Conservation (phyloP, 495 filamentous ascomycete genomes). For the Xylaria sp. region DNA sequence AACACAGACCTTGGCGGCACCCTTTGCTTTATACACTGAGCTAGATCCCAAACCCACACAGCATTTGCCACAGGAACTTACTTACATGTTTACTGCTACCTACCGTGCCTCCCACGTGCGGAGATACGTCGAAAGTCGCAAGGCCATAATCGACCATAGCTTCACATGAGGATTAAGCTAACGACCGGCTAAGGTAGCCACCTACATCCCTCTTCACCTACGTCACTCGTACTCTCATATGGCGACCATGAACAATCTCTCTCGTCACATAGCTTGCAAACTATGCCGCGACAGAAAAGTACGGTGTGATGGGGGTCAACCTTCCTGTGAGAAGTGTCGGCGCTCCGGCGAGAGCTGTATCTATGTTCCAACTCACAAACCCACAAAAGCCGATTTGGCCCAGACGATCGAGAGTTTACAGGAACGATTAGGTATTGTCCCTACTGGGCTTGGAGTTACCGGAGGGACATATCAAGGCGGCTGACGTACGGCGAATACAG, state of each 20-base stretch:
- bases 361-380: constrained; percentile 31
- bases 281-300: constrained; percentile 33
- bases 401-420: constrained; percentile 31
- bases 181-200: constrained; percentile 21
- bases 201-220: background rate
- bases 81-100: constrained; percentile 9
- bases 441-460: background rate
- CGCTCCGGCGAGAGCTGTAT: constrained; percentile 29
- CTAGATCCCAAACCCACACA: constrained; percentile 20
- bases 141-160: background rate
- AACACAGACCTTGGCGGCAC: constrained; percentile 20
- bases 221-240: background rate
- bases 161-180: constrained; percentile 13
- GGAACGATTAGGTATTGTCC: constrained; percentile 30
- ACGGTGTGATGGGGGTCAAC: constrained; percentile 30
- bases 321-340: constrained; percentile 30
- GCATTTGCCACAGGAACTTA: constrained; percentile 15
- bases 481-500: constrained; percentile 21
- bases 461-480: background rate
- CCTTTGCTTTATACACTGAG: constrained; percentile 19
- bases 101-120: constrained; percentile 1
- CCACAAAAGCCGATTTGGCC: constrained; percentile 31
- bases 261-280: constrained; percentile 33
- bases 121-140: constrained; percentile 19
- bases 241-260: constrained; percentile 26